Evolutionary conservation across 352 stramenopile genomes (phyloP).

Genomic region (Phytophthora melonis): DNA sequence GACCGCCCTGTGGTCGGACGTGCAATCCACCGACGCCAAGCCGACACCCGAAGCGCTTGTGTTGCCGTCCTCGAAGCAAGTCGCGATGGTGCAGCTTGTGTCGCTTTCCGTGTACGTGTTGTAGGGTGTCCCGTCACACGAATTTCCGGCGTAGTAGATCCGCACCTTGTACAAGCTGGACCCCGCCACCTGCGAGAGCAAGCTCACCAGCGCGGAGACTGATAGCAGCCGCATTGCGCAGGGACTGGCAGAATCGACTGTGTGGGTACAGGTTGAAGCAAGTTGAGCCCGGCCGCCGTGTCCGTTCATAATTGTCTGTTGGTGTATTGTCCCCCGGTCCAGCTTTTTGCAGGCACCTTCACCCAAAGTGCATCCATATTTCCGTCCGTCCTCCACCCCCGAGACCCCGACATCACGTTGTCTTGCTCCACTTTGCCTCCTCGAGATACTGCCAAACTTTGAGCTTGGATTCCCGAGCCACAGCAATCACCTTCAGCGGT

Average conservation of each 20-base stretch:
- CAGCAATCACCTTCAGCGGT: too few species aligned
- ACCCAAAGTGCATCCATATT: background rate
- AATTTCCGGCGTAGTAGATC: constrained; percentile 29
- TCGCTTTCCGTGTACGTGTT: constrained; percentile 25
- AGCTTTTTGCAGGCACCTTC: background rate
- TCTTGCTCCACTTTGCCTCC: too few species aligned
- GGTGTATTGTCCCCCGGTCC: background rate
- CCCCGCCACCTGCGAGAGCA: background rate
- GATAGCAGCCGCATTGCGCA: background rate
- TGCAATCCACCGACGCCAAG: constrained; percentile 28
- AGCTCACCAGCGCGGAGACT: background rate
- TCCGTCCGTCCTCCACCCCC: too few species aligned
- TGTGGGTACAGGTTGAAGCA: background rate
- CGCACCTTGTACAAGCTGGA: constrained; percentile 30
- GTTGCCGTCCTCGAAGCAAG: constrained; percentile 21
- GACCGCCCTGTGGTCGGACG: constrained; percentile 30
- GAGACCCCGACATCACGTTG: too few species aligned
- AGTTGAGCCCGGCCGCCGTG: background rate
- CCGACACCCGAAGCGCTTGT: constrained; percentile 19
- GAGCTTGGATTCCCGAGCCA: too few species aligned
- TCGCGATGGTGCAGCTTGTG: constrained; percentile 6
- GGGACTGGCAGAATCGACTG: background rate
- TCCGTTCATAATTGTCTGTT: background rate
- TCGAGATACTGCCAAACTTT: too few species aligned
- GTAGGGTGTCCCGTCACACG: constrained; percentile 34